These are phyloP conservation scores for Kwoniella shivajii DNA, from an alignment of 1,284 basidiomycete species.

Conservation along the genomic window DNA sequence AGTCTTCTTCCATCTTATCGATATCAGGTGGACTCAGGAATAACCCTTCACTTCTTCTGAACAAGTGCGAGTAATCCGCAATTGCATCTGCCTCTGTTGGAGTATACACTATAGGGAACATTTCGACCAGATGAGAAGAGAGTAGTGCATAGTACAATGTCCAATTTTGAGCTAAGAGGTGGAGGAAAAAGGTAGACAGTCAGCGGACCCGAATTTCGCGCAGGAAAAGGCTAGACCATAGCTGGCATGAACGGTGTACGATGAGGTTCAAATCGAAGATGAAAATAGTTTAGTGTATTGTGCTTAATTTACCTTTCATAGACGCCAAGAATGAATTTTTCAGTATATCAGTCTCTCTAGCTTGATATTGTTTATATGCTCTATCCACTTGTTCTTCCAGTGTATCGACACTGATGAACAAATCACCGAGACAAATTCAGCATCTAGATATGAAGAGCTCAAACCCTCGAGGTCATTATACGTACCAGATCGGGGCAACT, in stretches of 20 bases:
- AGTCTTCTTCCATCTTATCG: conserved; percentile 43
- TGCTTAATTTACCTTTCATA: conserved; percentile 58
- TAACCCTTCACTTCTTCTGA: conserved; percentile 59
- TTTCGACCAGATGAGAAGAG: conserved; percentile 61
- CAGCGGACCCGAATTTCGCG: too few species aligned
- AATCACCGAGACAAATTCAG: too few species aligned
- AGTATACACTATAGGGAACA: conserved; percentile 71
- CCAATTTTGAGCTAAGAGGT: conserved; percentile 63
- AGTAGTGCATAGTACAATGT: conserved; percentile 72
- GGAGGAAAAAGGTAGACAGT: too few species aligned
- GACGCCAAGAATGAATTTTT: conserved; percentile 71
- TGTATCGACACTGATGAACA: conserved; percentile 65
- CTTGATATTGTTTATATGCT: conserved; percentile 61
- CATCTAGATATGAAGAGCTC: too few species aligned
- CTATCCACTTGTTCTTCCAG: conserved; percentile 71
- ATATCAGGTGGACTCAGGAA: conserved; percentile 35
- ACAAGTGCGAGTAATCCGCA: conserved; percentile 75
- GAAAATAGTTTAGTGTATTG: not conserved
- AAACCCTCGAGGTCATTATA: too few species aligned
- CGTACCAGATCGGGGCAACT: conserved; percentile 13
- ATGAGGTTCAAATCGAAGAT: too few species aligned
- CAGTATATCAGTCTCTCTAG: conserved; percentile 59
- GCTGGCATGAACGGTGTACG: too few species aligned
- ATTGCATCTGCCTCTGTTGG: conserved; percentile 71
- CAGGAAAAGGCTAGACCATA: too few species aligned